phyloP scores from a whole-genome alignment of 768 basidiomycete genomes.

The Tubosaeta brunneosetosa region DNA sequence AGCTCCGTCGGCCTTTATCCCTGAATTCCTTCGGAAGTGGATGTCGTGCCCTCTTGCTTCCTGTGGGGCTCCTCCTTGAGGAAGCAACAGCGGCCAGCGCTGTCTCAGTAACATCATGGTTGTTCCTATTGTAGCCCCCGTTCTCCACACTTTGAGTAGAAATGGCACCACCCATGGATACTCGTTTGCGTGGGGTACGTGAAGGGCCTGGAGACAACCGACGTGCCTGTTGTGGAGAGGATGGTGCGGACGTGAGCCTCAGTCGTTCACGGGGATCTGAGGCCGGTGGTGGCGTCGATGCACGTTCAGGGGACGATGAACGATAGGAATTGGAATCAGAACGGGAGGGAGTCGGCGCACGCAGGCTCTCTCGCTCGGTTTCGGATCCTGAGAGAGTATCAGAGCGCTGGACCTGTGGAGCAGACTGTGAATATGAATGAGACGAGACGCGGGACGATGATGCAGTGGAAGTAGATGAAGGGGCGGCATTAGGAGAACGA shows the following conservation, averaged over 20 bases:
- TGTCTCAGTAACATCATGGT: constrained; percentile 45
- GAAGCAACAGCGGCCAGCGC: constrained; percentile 61
- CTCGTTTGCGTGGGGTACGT: constrained; percentile 40
- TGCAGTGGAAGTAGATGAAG: constrained; percentile 34
- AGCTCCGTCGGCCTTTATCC: constrained; percentile 32
- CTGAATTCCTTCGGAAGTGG: constrained; percentile 50
- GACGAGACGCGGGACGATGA: constrained; percentile 35
- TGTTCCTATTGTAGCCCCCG: constrained; percentile 19
- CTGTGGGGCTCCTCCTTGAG: constrained; percentile 47
- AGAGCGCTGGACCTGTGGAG: constrained; percentile 24
- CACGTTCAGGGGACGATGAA: constrained; percentile 37
- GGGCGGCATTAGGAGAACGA: constrained; percentile 33
- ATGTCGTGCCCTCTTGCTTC: constrained; percentile 41
- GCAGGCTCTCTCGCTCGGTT: constrained; percentile 66
- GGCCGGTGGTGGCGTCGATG: constrained; percentile 34
- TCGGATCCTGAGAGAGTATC: constrained; percentile 68
- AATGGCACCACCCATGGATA: constrained; percentile 34
- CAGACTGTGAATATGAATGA: constrained; percentile 28
- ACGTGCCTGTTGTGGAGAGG: constrained; percentile 39
- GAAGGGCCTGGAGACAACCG: constrained; percentile 38
- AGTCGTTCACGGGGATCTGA: constrained; percentile 28
- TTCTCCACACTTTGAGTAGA: constrained; percentile 24
- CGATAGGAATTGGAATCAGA: constrained; percentile 29
- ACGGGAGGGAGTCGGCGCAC: constrained; percentile 30
- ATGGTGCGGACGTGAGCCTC: constrained; percentile 47